A percentile compares a stretch with the other conserved stretches of the same genome.
These are phyloP conservation scores for Rubus idaeus DNA, from an alignment of 306 rosid species.

Conservation along the genomic window DNA sequence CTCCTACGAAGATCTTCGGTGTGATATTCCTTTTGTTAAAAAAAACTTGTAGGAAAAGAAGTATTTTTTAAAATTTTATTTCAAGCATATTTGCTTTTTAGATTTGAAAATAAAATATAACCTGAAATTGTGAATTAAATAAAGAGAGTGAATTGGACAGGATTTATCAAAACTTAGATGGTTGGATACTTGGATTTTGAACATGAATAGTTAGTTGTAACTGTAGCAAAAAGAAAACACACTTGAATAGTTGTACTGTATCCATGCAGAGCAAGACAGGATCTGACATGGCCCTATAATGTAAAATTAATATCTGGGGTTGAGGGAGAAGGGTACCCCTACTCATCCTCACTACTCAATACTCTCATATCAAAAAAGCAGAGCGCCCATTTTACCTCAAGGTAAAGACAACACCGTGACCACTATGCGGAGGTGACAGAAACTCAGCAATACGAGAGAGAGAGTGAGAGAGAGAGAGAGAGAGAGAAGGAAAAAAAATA, in stretches of 20 bases:
- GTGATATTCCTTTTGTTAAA: too few relatives aligned
- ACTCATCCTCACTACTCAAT: background rate
- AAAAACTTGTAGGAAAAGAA: background rate
- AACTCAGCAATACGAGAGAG: slow-evolving; percentile 19
- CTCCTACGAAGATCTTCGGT: too few relatives aligned
- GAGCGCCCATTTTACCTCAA: slow-evolving; percentile 11
- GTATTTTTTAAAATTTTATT: too few relatives aligned
- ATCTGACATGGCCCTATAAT: slow-evolving; percentile 19
- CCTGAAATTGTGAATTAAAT: background rate
- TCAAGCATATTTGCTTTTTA: background rate
- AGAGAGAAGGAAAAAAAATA: background rate
- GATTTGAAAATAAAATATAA: background rate
- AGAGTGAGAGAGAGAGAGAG: background rate
- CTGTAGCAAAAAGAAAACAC: slow-evolving; percentile 7
- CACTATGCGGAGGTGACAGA: slow-evolving; percentile 32
- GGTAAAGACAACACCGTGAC: slow-evolving; percentile 24
- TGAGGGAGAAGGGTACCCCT: slow-evolving; percentile 10
- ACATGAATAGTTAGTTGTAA: slow-evolving; percentile 4
- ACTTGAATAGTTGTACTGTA: slow-evolving; percentile 21
- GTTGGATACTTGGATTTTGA: slow-evolving; percentile 12
- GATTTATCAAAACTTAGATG: background rate
- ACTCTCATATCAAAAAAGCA: background rate
- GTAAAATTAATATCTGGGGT: slow-evolving; percentile 4
- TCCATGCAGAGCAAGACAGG: slow-evolving; percentile 14
- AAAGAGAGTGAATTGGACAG: background rate